Evolutionary conservation across 805 yeast species (phyloP).

Genomic region (Wickerhamiella azyma): DNA sequence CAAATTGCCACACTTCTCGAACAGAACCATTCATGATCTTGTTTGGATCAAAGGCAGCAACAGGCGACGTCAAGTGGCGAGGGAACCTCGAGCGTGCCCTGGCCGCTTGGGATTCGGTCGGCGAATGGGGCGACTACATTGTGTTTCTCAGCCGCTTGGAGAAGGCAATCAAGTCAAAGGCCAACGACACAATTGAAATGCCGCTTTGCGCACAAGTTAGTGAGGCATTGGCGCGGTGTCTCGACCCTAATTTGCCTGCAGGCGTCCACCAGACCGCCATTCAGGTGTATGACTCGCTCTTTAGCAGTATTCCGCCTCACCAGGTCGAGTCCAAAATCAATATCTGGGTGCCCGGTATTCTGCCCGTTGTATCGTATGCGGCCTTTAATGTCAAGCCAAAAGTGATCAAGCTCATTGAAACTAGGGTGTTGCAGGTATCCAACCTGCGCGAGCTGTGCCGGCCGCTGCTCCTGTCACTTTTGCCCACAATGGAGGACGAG

Average conservation of each 20-base stretch:
- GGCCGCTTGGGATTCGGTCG: constrained; percentile 61
- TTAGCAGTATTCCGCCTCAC: constrained; percentile 45
- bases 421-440: constrained; percentile 40
- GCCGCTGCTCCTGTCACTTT: constrained; percentile 57
- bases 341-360: constrained; percentile 84
- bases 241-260: constrained; percentile 72
- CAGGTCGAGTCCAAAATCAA: constrained; percentile 42
- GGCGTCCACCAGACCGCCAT: constrained; percentile 90
- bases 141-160: constrained; percentile 70
- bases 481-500: constrained; percentile 89
- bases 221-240: constrained; percentile 59
- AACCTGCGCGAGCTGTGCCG: constrained; percentile 44
- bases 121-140: constrained; percentile 97
- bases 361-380: constrained; percentile 79
- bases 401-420: constrained; percentile 47
- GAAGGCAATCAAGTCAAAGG: constrained; percentile 43
- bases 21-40: not conserved
- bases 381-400: constrained; percentile 79
- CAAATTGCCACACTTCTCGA: not conserved
- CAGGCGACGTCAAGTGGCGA: constrained; percentile 19
- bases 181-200: constrained; percentile 29
- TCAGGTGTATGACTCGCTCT: constrained; percentile 59
- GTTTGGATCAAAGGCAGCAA: not conserved
- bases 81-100: constrained; percentile 56
- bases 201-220: constrained; percentile 60